Evolutionary conservation across 2,329 filamentous ascomycete genomes (phyloP), one percentile per base, ranked within the genome.

Genomic region (Colletotrichum coccodes): DNA sequence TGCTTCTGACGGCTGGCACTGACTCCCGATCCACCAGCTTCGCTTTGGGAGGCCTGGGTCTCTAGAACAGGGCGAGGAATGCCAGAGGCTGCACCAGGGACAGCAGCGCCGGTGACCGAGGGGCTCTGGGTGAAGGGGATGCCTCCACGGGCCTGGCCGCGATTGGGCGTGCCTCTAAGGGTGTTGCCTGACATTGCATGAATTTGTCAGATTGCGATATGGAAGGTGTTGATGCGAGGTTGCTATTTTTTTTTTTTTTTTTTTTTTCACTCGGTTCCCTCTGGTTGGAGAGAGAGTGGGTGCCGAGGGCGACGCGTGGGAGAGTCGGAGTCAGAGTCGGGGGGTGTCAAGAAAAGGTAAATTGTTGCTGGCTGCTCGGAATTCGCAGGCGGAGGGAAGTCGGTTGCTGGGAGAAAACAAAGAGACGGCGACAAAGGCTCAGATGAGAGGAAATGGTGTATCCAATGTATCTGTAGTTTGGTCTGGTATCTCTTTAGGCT

Each of bases 1-100:
- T 98, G 95, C 84, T 98, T 98, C 81, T 96, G 93, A 78, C 96
- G 91, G 82, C 95, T 98, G 75, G 94, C 93, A 83, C 94, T 98
- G 83, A 98, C 89, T 46, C 92, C 91, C 63, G 94, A 93, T 72
- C 79, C 82, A 64, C 81, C 87, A 70, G 79, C 82, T 74, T 92
- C 92, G 82, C 84, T 89, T 72, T 85, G 84, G 73, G 86, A 82
- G 44, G 78, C 78, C 67, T 86, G 83, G 68, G 80, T 80, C 58
- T 94, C 92, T 71, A 89, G 84, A 58, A 92, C 89, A 52, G 92
- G 92, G 75, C 93, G 88, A 74, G 92, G 92, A 77, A 94, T 94
- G 76, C 83, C 86, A 57, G 92, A 94, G 68, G 84, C 75, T 64
- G 82, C 81, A 21, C 40, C 44, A 30, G 47, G 46, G 32, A 38